Evolutionary conservation across 2,329 filamentous ascomycete genomes (phyloP), one percentile per base, ranked within the genome.

Genomic region (Fusarium sp.): DNA sequence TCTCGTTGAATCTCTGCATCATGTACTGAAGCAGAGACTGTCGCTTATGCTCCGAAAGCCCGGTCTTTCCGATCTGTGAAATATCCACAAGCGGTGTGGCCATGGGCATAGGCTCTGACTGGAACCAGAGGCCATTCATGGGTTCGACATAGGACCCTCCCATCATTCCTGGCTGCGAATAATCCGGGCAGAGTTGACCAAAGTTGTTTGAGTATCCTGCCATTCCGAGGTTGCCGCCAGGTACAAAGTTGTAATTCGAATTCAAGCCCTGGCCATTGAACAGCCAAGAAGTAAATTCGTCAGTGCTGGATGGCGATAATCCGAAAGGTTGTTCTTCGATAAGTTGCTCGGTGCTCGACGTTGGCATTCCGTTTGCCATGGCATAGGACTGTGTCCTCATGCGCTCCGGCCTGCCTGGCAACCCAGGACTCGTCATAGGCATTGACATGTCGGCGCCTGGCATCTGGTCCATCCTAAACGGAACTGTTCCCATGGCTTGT

Each of bases 1-100:
- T 79, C 48, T 79, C 77, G 61, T 79, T 79, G 39, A 79, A 79
- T 13, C 77, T 67, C 27, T 79, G 77, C 67, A 78, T 74, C 77
- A 79, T 78, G 18, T 79, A 79, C 22, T 79, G 77, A 9, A 79
- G 72, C 6, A 79, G 37, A 3, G 77, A 78, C 39, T 79, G 77
- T 18, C 77, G 75, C 56, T 79, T 79, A 41, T 79, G 76, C 33
- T 79, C 77, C 13, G 77, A 79, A 24, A 79, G 60, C 2, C 76
- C 75, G 5, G 71, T 76, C 62, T 78, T 78, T 16, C 76, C 76
- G 48, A 77, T 50, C 27, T 79, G 75, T 5, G 76, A 73, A 39
- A 74, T 33, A 41, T 79, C 77, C 20, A 71, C 76, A 14, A 78
- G 59, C 7, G 76, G 69, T 6, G 74, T 79, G 6, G 75, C 64